phyloP scores from a whole-genome alignment of 2,329 filamentous ascomycete genomes.

The Alternaria angustiovoidea region DNA sequence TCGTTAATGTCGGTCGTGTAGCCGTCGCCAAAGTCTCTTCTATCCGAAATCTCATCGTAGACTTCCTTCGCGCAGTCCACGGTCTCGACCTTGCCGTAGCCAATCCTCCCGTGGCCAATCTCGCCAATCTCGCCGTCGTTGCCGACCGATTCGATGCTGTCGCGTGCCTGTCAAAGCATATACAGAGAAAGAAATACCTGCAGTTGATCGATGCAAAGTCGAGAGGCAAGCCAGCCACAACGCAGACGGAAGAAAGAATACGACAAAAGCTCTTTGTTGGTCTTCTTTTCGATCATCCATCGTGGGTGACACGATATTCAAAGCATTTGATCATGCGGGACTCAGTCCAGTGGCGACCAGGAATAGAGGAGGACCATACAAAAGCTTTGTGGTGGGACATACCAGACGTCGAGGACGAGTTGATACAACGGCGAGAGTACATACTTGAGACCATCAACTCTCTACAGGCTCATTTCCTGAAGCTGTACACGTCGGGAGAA shows the following conservation, averaged over 20 bases:
- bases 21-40: slow-evolving; percentile 69
- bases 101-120: slow-evolving; percentile 65
- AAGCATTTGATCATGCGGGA: slow-evolving; percentile 72
- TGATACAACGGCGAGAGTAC: slow-evolving; percentile 70
- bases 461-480: slow-evolving; percentile 72
- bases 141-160: slow-evolving; percentile 78
- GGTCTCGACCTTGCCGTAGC: slow-evolving; percentile 56
- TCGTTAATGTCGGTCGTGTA: slow-evolving; percentile 74
- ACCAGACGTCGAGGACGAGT: slow-evolving; percentile 74
- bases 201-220: slow-evolving; percentile 54
- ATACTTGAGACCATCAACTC: slow-evolving; percentile 75
- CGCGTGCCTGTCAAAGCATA: slow-evolving; percentile 61
- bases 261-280: slow-evolving; percentile 75
- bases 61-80: slow-evolving; percentile 74
- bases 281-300: slow-evolving; percentile 69
- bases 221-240: slow-evolving; percentile 50
- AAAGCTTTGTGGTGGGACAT: slow-evolving; percentile 75
- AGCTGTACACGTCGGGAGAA: slow-evolving; percentile 71
- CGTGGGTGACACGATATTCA: slow-evolving; percentile 68
- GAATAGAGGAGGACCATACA: slow-evolving; percentile 48
- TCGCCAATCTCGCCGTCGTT: slow-evolving; percentile 73
- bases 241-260: slow-evolving; percentile 68
- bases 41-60: slow-evolving; percentile 69
- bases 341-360: slow-evolving; percentile 64
- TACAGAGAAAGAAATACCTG: slow-evolving; percentile 57